Conservation (phyloP, 192 early-diverging fungal genomes). For the Umbelopsis isabellina region DNA sequence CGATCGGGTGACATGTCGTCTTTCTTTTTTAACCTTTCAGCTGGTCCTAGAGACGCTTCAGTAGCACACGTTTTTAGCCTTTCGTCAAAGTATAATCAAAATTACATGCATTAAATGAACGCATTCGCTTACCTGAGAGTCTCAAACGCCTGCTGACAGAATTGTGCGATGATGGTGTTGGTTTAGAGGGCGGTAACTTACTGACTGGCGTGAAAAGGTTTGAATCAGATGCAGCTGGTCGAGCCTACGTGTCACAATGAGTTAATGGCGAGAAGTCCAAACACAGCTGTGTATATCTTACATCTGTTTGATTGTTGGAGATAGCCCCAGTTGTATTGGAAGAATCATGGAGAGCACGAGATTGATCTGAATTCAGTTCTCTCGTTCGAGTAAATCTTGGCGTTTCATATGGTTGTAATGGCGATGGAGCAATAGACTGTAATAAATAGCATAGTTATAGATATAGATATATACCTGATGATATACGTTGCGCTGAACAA, state of each 20-base stretch:
- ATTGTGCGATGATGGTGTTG: slow-evolving; percentile 6
- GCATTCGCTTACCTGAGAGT: neutral
- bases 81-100: too few species aligned
- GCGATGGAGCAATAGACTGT: neutral
- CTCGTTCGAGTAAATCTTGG: slow-evolving; percentile 6
- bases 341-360: slow-evolving; percentile 8
- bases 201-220: slow-evolving; percentile 7
- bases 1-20: neutral
- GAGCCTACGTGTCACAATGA: neutral
- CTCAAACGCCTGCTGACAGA: neutral
- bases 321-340: neutral
- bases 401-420: neutral
- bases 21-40: slow-evolving; percentile 8
- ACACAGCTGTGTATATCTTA: neutral
- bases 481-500: neutral
- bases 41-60: slow-evolving; percentile 4
- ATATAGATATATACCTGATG: neutral
- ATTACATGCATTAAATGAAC: neutral
- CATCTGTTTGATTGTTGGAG: neutral
- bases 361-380: neutral
- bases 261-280: neutral
- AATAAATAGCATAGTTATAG: neutral
- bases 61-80: neutral
- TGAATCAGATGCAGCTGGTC: neutral
- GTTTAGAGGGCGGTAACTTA: neutral